Evolutionary conservation across 2,329 filamentous ascomycete genomes (phyloP).

Genomic region (Elsinoe ampelina): DNA sequence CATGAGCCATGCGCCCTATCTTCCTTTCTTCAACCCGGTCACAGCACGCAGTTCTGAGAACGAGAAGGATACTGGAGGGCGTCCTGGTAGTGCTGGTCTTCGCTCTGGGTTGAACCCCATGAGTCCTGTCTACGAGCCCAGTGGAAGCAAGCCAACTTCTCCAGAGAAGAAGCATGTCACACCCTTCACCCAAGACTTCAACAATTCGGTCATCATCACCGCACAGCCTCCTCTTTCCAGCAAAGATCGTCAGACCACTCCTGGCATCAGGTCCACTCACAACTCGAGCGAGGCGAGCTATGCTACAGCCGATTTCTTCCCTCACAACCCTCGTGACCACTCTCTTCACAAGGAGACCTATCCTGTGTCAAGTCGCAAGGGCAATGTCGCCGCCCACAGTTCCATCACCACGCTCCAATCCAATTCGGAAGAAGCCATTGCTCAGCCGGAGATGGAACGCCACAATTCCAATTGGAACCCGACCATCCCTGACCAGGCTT

Average conservation of each 20-base stretch:
- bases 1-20: not conserved
- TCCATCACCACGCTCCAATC: constrained; percentile 2
- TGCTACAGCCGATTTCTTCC: constrained; percentile 32
- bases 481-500: constrained; percentile 16
- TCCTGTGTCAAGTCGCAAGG: constrained; percentile 12
- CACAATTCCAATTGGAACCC: constrained; percentile 20
- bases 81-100: not conserved
- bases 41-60: not conserved
- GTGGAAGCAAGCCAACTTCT: constrained; percentile 11
- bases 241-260: not conserved
- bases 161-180: constrained; percentile 12
- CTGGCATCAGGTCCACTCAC: constrained; percentile 1
- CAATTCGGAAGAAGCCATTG: constrained; percentile 14
- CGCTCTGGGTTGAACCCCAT: constrained; percentile 30
- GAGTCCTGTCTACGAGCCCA: constrained; percentile 31
- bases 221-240: not conserved
- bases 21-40: not conserved
- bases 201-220: not conserved
- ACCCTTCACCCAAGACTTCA: not conserved
- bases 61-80: constrained; percentile 1
- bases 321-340: constrained; percentile 29
- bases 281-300: constrained; percentile 29
- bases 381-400: not conserved
- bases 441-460: constrained; percentile 19
- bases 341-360: constrained; percentile 27